Evolutionary conservation across 257 asterid genomes (phyloP), one percentile per base, ranked within the genome.

Genomic region (Gentiana dahurica): DNA sequence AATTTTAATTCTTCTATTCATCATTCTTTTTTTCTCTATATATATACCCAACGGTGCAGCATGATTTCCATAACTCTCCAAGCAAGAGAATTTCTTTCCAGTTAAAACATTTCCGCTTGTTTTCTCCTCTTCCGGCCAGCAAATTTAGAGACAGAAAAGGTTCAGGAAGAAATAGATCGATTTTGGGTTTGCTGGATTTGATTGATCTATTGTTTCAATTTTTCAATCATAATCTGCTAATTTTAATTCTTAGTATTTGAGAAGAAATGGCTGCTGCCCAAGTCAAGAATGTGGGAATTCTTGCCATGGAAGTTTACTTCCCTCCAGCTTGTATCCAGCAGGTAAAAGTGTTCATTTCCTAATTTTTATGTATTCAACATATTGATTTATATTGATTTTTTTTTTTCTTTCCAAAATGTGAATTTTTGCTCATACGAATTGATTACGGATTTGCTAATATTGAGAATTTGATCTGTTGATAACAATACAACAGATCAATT

Each of bases 311-410:
- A 67, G 73, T 92, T 68, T 92, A 92, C 87, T 81, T 88, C 67
- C 99, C 97, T 59, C 97, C 95, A 12, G 77, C 91, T 72, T 92
- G 94, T 78, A 82, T 92, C 82, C 86, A 80, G 70, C 97, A 89
- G 95, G 97, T 89, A 63, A 67, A 44, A 2, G 7, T 12, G 3
- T 4, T 32, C 10, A 4, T 11, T 3, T 11, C 49, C 51, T 48
- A 34, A 5, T 6, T 1, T 12, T 11, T 39, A 44, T 43, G 51
- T 24, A 24, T 24, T 24, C 24, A 24, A 24, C 51, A 34, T 43
- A 44, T 38, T 0, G 38, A 46, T 50, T n/a, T 65, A 15, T 34
- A 2, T 49, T 33, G n/a, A 8, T 48, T 35, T 15, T 5, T 8
- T 12, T 32, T 41, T 35, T 12, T 62, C 13, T 56, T 5, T 50